Conservation (phyloP, 257 asterid genomes). For the Solanum medicagineum region DNA sequence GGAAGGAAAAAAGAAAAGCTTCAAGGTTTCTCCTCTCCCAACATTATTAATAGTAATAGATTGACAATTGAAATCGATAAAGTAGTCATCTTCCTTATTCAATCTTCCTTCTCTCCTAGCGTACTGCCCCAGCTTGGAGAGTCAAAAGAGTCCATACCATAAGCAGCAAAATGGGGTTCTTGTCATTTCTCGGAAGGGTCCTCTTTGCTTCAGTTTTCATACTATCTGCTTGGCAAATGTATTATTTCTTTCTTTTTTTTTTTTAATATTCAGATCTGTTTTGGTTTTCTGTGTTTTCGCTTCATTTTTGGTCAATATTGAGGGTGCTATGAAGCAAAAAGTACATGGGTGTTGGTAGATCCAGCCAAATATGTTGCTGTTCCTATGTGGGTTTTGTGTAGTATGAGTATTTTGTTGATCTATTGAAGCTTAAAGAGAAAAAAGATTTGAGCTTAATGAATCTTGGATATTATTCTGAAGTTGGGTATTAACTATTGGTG, state of each 20-base stretch:
- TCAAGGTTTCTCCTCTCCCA: background rate
- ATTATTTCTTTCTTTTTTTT: background rate
- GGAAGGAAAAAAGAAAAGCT: background rate
- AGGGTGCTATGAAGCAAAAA: background rate
- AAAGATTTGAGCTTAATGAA: background rate
- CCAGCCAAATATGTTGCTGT: background rate
- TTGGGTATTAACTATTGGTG: background rate
- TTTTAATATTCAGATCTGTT: conserved; percentile 32
- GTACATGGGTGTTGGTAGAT: background rate
- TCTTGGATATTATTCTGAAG: background rate
- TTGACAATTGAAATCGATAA: background rate
- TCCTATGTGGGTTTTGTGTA: background rate
- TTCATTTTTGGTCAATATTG: background rate
- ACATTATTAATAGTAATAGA: background rate
- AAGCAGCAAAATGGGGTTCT: conserved; percentile 53
- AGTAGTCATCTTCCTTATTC: background rate
- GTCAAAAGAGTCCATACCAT: background rate
- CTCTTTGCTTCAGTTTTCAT: conserved; percentile 87
- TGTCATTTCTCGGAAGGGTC: conserved; percentile 77
- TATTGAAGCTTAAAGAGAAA: background rate
- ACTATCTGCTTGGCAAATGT: conserved; percentile 97
- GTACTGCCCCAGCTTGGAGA: background rate
- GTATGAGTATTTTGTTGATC: background rate
- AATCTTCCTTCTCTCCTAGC: background rate
- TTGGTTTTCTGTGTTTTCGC: background rate